These are phyloP conservation scores for Glonium stellatum DNA, from an alignment of 495 filamentous ascomycete species.

Conservation along the genomic window DNA sequence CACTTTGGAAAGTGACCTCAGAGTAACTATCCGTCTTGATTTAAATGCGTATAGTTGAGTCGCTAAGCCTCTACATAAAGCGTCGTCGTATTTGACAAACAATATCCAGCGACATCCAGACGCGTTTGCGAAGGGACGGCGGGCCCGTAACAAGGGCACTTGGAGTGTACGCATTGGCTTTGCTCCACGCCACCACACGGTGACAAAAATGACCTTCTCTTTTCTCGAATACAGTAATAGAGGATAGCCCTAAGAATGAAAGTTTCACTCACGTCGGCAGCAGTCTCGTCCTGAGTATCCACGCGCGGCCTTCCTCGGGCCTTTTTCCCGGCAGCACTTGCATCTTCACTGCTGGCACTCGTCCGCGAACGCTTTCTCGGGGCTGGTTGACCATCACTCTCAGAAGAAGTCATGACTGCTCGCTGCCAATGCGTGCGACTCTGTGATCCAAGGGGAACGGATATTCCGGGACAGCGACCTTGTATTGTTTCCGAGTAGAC, in stretches of 20 bases:
- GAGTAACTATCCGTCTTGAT: too few relatives aligned
- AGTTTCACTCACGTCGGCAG: conserved; percentile 35
- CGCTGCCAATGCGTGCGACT: not conserved
- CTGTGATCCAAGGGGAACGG: not conserved
- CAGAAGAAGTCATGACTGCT: conserved; percentile 18
- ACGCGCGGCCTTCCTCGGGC: conserved; percentile 59
- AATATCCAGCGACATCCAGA: too few relatives aligned
- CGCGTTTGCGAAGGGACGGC: too few relatives aligned
- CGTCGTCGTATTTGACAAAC: too few relatives aligned
- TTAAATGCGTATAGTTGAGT: too few relatives aligned
- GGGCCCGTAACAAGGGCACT: too few relatives aligned
- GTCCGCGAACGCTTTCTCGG: conserved; percentile 24
- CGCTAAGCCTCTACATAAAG: too few relatives aligned
- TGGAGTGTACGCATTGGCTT: too few relatives aligned
- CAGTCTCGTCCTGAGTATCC: conserved; percentile 60
- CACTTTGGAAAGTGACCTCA: too few relatives aligned
- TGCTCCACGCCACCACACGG: too few relatives aligned
- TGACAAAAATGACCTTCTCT: too few relatives aligned
- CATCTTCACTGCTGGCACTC: conserved; percentile 9
- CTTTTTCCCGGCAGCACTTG: conserved; percentile 26
- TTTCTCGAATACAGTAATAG: not conserved
- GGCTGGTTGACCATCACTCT: conserved; percentile 21
- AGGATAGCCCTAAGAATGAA: not conserved
- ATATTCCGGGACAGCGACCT: not conserved
- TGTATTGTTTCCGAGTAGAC: too few relatives aligned